phyloP scores from a whole-genome alignment of 2,329 filamentous ascomycete genomes.

The Sporothrix schenckii region DNA sequence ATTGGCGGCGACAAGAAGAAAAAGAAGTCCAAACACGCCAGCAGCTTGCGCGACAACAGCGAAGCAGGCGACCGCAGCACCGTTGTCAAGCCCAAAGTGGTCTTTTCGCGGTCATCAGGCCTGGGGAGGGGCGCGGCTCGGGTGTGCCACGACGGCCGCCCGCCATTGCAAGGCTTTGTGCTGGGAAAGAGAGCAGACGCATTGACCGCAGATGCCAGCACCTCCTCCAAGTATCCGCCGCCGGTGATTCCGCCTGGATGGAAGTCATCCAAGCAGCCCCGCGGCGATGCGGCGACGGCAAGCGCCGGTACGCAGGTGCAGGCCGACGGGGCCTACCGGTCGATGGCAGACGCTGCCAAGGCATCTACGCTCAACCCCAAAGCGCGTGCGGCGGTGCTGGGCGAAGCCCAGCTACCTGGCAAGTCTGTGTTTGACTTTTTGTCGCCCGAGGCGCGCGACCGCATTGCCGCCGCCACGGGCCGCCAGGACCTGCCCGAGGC shows the following conservation, averaged over 20 bases:
- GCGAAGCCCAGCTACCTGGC: conserved; percentile 77
- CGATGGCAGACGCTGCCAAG: conserved; percentile 76
- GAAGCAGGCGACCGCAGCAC: conserved; percentile 43
- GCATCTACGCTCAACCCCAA: conserved; percentile 74
- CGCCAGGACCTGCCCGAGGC: conserved; percentile 76
- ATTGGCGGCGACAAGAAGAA: conserved; percentile 83
- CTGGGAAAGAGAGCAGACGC: conserved; percentile 61
- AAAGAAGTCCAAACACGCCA: conserved; percentile 57
- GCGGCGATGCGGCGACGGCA: conserved; percentile 38
- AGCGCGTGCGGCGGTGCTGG: conserved; percentile 75
- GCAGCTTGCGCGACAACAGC: background rate
- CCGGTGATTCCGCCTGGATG: conserved; percentile 73
- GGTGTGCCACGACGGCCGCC: conserved; percentile 80
- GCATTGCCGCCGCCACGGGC: conserved; percentile 74
- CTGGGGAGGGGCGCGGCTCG: conserved; percentile 45
- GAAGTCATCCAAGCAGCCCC: conserved; percentile 62
- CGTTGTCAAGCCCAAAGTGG: conserved; percentile 67
- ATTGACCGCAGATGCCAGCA: conserved; percentile 50
- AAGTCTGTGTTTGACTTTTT: conserved; percentile 97
- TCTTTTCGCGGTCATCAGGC: conserved; percentile 59
- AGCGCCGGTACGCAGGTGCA: background rate
- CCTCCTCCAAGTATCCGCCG: conserved; percentile 58
- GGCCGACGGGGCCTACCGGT: conserved; percentile 53
- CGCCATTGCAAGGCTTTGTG: conserved; percentile 79
- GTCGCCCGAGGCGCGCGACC: conserved; percentile 73